Base-by-base conservation (phyloP, 1,139 yeast species). In the Chernovozyma aurita region DNA sequence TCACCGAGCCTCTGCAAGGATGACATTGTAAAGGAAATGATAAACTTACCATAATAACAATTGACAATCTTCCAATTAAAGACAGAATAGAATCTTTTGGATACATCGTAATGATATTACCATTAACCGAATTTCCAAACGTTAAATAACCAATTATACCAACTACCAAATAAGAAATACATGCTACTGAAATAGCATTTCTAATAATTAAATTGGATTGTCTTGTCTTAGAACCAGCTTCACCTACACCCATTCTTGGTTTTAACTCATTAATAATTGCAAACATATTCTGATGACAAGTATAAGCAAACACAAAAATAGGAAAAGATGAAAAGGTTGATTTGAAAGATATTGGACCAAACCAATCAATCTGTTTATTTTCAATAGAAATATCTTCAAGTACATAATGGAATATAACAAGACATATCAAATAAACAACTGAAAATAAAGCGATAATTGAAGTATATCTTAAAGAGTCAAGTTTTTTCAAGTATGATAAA, bases 271-370 rank as follows among this genome's bases (percentile, higher is more conserved):
- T 86, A 50, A 88, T 76, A 37, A 90, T 85, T 8, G 95, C 82
- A 58, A 85, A 90, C 80, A 92, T 84, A 54, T 83, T 92, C 64
- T 92, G 97, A 46, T 92, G 95, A 43, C 97, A 95, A 1, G 97
- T 90, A 59, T 79, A 94, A 3, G 97, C 97, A 64, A 94, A 87
- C 14, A 92, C 85, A 40, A 92, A 78, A 46, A 92, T 84, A n/a
- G 96, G 95, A 50, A 92, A 78, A 4, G 95, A 64, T 21, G 61
- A 47, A 37, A 70, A 51, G 5, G 75, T 68, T 17, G 56, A 50
- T 36, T 54, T 57, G 45, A 60, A 41, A 13, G 71, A 63, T 17
- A 61, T 48, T 1, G 75, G 75, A 4, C 75, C 74, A 25, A 58
- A 31, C 50, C 57, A 53, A 34, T 57, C 60, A 18, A 65, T 43